A percentile compares a stretch with the other conserved stretches of the same genome.
Conservation (phyloP, 140 eudicot species). For the Cichorium intybus region DNA sequence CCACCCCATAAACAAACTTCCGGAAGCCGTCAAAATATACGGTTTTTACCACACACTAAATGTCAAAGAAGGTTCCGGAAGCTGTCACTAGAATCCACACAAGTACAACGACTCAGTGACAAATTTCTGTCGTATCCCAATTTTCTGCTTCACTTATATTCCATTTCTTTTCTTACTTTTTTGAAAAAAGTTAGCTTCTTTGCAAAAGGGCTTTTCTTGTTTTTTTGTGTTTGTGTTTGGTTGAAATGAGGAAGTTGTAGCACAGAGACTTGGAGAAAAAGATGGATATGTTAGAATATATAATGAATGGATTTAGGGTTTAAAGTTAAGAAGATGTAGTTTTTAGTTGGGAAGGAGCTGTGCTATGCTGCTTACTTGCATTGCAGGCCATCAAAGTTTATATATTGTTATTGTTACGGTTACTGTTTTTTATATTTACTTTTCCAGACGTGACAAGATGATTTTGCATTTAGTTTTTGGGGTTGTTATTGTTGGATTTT, state of each 20-base stretch:
- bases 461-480: not conserved
- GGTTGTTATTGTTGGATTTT: not conserved
- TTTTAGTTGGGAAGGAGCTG: constrained; percentile 38
- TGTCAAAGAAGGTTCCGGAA: constrained; percentile 21
- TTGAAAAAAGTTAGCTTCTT: constrained; percentile 16
- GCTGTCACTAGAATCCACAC: constrained; percentile 14
- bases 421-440: not conserved
- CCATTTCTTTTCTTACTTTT: constrained; percentile 19
- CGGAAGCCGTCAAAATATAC: too few relatives aligned
- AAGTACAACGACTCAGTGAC: constrained; percentile 5
- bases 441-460: not conserved
- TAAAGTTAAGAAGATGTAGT: constrained; percentile 38
- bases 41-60: constrained; percentile 22
- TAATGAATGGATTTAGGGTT: constrained; percentile 37
- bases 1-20: constrained; percentile 9
- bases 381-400: constrained; percentile 34
- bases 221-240: constrained; percentile 32
- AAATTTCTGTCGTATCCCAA: constrained; percentile 14
- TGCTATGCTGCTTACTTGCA: constrained; percentile 56
- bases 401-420: not conserved
- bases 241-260: constrained; percentile 44
- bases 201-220: constrained; percentile 22
- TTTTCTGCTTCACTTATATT: constrained; percentile 34
- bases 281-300: constrained; percentile 26
- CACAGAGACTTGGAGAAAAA: constrained; percentile 10